These are phyloP conservation scores for Serendipita sp. DNA, from an alignment of 768 basidiomycete species.

Conservation along the genomic window DNA sequence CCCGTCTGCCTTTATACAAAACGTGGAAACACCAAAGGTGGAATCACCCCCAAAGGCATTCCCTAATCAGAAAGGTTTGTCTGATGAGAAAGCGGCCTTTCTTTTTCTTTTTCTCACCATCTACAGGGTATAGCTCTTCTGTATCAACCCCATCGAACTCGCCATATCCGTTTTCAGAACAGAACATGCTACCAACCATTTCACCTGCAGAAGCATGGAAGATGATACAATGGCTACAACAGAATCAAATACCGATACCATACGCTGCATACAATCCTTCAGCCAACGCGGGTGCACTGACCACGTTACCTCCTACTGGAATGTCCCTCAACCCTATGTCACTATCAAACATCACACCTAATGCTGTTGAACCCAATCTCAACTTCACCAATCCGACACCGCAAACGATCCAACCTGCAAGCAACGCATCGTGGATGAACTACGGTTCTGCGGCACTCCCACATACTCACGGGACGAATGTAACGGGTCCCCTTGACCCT, in stretches of 20 bases:
- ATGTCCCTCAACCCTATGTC: background rate
- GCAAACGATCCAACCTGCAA: background rate
- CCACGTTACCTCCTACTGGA: background rate
- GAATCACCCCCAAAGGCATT: background rate
- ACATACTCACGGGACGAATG: background rate
- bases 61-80: too few relatives aligned
- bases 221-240: slow-evolving; percentile 2
- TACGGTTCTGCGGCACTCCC: background rate
- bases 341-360: background rate
- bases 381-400: background rate
- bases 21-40: background rate
- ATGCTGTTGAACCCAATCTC: background rate
- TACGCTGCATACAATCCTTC: background rate
- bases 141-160: background rate
- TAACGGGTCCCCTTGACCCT: background rate
- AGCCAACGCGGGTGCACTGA: background rate
- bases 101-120: too few relatives aligned
- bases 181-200: background rate
- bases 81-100: too few relatives aligned
- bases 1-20: background rate
- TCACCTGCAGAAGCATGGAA: background rate
- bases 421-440: background rate
- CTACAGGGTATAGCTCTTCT: too few relatives aligned
- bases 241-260: slow-evolving; percentile 1
- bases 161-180: background rate